Evolutionary conservation across 768 basidiomycete species (phyloP), one percentile per base, ranked within the genome.

Genomic region (Amanita thiersii): DNA sequence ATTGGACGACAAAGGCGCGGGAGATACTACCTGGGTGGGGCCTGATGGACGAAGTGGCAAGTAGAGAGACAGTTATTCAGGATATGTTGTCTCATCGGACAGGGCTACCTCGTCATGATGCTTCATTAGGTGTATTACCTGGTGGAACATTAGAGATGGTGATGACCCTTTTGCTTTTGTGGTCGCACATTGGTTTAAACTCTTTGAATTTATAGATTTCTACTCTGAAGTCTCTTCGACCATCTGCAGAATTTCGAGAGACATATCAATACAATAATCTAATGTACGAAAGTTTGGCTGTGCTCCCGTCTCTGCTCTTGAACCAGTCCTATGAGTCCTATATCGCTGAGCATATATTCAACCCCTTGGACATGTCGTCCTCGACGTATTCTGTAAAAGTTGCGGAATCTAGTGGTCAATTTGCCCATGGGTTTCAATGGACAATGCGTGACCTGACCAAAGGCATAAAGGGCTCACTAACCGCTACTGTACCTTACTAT

Each of bases 201-300:
- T 9, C 38, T 19, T 12, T 29, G 2, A 8, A n/a, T n/a, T n/a
- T 23, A 1, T 41, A 69, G 68, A 64, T 68, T 26, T 56, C 57
- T 7, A 61, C 55, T 3, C 34, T 70, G 24, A 60, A 58, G 5
- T 52, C 64, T 48, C 56, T 70, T 9, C 56, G 61, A 7, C 63
- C 66, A 1, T 68, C 68, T 12, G 63, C 70, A 2, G 57, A 58
- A 21, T 57, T 65, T 39, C 52, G 70, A 4, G 59, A 66, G 40
- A 65, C 62, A 6, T 68, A 65, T 40, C 68, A 68, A 39, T 72
- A 69, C 49, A 70, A 66, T 52, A 69, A 72, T 45, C 52, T 69
- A 39, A 69, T 69, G 67, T 70, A 64, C 43, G 62, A 63, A 43
- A 58, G 63, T 1, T 50, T 69, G 0, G 67, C 66, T 3, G 58